Base-by-base conservation (phyloP, 148 eudicot species). In the Polygonum maritimum region DNA sequence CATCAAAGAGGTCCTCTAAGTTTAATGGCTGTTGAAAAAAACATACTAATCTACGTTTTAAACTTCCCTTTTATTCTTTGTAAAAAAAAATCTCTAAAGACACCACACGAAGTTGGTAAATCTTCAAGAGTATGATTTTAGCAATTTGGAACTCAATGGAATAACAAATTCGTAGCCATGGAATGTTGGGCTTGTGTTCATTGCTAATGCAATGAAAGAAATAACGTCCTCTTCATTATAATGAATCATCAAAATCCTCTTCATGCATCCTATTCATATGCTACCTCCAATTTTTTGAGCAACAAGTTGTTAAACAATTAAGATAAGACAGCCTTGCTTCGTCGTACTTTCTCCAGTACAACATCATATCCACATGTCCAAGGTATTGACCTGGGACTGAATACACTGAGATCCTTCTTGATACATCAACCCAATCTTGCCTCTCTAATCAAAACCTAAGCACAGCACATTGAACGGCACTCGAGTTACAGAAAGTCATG, bases 371-470 rank as follows among this genome's bases (percentile, higher is more conserved):
- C 31, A 26, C 31, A 51, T 51, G 55, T 51, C n/a, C n/a, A 51
- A 16, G 55, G 55, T 51, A 6, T 4, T 26, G 31, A n/a, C 55
- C n/a, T 4, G 31, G 16, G 55, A 18, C 12, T 26, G 5, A 15
- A 16, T 3, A 60, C 21, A 19, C 36, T 67, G 9, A 67, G 54
- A 41, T 40, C 51, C 54, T 72, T 48, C 51, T 21, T 40, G 40
- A 26, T 7, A 26, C 31, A 77, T 91, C 86, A 89, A 41, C 93
- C 97, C 79, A 91, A 71, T 82, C 92, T 89, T 79, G 93, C 93
- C 80, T 91, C 97, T 83, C 97, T 87, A 78, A 71, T 84, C 60
- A 91, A 83, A n/a, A 91, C 97, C 97, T 91, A 40, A 79, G 9
- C 31, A 75, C 72, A 75, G 35, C 69, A 75, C 48, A 82, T 63